Percentiles rank a stretch among this genome's conserved stretches.
These are phyloP conservation scores for Paecilomyces sp. DNA, from an alignment of 2,329 filamentous ascomycete genomes.

Conservation along the genomic window DNA sequence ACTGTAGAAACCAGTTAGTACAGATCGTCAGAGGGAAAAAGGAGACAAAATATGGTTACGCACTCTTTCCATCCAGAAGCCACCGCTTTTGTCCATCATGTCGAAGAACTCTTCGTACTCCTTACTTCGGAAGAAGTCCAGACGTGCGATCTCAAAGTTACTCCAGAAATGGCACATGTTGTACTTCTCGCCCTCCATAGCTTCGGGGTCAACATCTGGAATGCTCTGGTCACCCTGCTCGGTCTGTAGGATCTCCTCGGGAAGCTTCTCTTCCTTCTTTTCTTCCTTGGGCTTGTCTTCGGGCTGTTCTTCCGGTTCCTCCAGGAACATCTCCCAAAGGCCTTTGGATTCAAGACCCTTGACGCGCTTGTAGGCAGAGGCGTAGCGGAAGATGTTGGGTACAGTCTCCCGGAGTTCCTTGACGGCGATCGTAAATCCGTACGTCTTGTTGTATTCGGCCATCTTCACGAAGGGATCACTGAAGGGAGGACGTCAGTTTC, in stretches of 20 bases:
- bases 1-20: constrained; percentile 52
- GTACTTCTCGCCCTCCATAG: constrained; percentile 96
- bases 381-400: constrained; percentile 96
- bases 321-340: constrained; percentile 97
- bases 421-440: constrained; percentile 97
- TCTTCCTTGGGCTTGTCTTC: constrained; percentile 50
- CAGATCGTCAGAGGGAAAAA: constrained; percentile 3
- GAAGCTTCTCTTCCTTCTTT: constrained; percentile 60
- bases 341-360: constrained; percentile 88
- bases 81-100: constrained; percentile 96
- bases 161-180: constrained; percentile 99
- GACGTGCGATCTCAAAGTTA: constrained; percentile 94
- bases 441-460: constrained; percentile 92
- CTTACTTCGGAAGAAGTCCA: constrained; percentile 95
- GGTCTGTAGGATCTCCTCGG: constrained; percentile 72
- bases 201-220: constrained; percentile 79
- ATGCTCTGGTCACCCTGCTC: constrained; percentile 64
- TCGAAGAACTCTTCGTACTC: constrained; percentile 97
- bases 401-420: constrained; percentile 97
- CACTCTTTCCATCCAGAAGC: constrained; percentile 99
- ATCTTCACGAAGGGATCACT: constrained; percentile 95
- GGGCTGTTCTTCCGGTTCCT: constrained; percentile 52
- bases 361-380: constrained; percentile 91
- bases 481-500: constrained; percentile 21
- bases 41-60: constrained; percentile 23